These are phyloP conservation scores for Cercophora samala DNA, from an alignment of 495 filamentous ascomycete genomes.

Conservation along the genomic window DNA sequence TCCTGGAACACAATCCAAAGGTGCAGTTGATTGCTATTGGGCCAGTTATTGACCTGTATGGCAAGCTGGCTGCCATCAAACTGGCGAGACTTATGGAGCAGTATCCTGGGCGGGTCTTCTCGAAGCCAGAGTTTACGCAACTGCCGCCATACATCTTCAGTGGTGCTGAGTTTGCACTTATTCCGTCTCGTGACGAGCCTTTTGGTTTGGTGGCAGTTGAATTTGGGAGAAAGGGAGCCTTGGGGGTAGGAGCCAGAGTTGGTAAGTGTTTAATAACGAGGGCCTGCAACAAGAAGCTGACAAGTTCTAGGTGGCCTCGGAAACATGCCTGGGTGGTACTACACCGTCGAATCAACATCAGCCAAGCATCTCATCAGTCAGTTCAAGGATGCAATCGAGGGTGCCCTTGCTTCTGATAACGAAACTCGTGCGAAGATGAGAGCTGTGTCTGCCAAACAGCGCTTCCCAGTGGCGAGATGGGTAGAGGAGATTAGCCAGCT, in stretches of 20 bases:
- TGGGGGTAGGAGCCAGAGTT: slow-evolving; percentile 66
- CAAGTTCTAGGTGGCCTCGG: slow-evolving; percentile 52
- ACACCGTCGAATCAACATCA: slow-evolving; percentile 62
- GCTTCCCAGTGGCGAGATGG: slow-evolving; percentile 70
- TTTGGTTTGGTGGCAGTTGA: slow-evolving; percentile 78
- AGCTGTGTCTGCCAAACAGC: slow-evolving; percentile 68
- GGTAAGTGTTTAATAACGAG: slow-evolving; percentile 61
- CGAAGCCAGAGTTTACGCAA: slow-evolving; percentile 69
- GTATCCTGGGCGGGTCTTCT: slow-evolving; percentile 67
- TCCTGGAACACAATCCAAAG: slow-evolving; percentile 59
- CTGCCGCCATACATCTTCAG: slow-evolving; percentile 71
- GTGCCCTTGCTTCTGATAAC: slow-evolving; percentile 57
- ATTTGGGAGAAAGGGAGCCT: slow-evolving; percentile 71
- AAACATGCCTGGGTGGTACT: slow-evolving; percentile 74
- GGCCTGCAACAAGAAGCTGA: slow-evolving; percentile 5
- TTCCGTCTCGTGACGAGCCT: slow-evolving; percentile 73
- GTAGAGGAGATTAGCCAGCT: slow-evolving; percentile 59
- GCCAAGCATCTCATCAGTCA: slow-evolving; percentile 66
- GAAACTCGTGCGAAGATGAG: slow-evolving; percentile 65
- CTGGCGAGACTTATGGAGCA: slow-evolving; percentile 64
- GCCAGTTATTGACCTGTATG: slow-evolving; percentile 70
- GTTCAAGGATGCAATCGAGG: slow-evolving; percentile 66
- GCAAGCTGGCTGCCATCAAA: slow-evolving; percentile 68
- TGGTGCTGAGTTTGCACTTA: slow-evolving; percentile 72
- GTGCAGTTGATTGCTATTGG: slow-evolving; percentile 67